Base-by-base conservation (phyloP, 1,139 yeast species). In the Debaryomycetaceae sp. region DNA sequence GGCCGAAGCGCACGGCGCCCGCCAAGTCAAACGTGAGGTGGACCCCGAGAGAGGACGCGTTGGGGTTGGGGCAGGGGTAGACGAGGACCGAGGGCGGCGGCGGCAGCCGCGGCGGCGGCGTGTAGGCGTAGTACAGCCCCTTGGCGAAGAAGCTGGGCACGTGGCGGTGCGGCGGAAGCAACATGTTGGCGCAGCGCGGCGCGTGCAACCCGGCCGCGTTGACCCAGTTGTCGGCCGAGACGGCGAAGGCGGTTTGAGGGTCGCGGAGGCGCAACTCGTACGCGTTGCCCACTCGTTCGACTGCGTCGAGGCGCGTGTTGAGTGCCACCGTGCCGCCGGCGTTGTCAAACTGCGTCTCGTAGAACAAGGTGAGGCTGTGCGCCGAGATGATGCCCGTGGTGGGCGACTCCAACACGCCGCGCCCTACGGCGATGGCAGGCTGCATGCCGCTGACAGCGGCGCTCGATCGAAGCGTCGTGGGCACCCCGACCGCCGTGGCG, bases 361-460 rank as follows among this genome's bases (percentile, higher is more conserved):
- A 65, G 50, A 68, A 85, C 18, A 68, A 64, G 65, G 82, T 73
- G 34, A 79, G 64, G 11, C 84, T 81, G 53, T 88, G 95, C 0
- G 93, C 86, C 11, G 88, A 79, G 2, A 86, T 58, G 25, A 88
- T 88, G 0, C 96, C 96, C 0, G 95, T 82, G 0, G 89, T 68
- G 2, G 95, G 91, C n/a, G 95, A 82, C 37, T 71, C 71, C 25
- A 88, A 59, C 3, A 78, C 72, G 0, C 84, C 91, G 22, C 62
- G 54, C 5, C 62, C 55, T 0, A 88, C 95, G 8, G 52, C 53
- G 15, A 88, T 71, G n/a, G 73, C 65, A 0, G 96, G 95, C 44
- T 81, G 86, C 11, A 65, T 45, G 22, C 41, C 38, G 25, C 54
- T 55, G 0, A 80, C 83, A 30, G 56, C 48, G 2, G 46, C 40